Conservation (phyloP, 2,329 filamentous ascomycete genomes). For the Raffaelea ambrosiae region DNA sequence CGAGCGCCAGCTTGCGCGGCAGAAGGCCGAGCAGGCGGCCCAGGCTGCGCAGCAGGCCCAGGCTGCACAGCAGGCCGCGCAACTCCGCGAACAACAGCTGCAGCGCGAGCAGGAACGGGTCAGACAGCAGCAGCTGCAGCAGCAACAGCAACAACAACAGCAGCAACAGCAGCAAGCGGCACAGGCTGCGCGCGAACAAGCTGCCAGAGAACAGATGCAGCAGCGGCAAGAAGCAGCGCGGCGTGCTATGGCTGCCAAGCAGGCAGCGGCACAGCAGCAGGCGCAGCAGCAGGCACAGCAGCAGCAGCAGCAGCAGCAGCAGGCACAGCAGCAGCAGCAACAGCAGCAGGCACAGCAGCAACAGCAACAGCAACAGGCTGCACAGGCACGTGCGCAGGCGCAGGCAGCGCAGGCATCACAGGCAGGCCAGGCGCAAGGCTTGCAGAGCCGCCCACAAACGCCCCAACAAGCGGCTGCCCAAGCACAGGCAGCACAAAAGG, state of each 20-base stretch:
- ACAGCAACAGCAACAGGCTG: constrained; percentile 26
- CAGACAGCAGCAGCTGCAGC: constrained; percentile 12
- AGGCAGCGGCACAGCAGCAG: neutral
- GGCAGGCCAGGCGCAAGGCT: constrained; percentile 23
- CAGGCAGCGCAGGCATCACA: constrained; percentile 16
- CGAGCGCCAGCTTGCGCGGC: constrained; percentile 41
- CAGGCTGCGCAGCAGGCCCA: constrained; percentile 26
- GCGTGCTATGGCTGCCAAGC: constrained; percentile 19
- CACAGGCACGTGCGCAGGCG: constrained; percentile 31
- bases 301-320: constrained; percentile 23
- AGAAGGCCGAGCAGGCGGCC: constrained; percentile 36
- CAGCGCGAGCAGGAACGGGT: constrained; percentile 10
- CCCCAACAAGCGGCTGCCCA: constrained; percentile 16
- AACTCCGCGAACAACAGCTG: constrained; percentile 15
- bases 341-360: constrained; percentile 27
- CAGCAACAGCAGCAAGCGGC: constrained; percentile 28
- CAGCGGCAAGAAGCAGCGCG: constrained; percentile 19
- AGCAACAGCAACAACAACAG: constrained; percentile 17
- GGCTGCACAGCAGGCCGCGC: constrained; percentile 8
- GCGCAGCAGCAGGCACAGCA: too few relatives aligned
- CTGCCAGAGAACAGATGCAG: constrained; percentile 30
- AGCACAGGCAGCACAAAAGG: constrained; percentile 8
- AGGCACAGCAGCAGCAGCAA: constrained; percentile 24
- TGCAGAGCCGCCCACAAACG: constrained; percentile 15
- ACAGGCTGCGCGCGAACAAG: constrained; percentile 21